Evolutionary conservation across 2,329 filamentous ascomycete species (phyloP).

Genomic region (Didymella sp.): DNA sequence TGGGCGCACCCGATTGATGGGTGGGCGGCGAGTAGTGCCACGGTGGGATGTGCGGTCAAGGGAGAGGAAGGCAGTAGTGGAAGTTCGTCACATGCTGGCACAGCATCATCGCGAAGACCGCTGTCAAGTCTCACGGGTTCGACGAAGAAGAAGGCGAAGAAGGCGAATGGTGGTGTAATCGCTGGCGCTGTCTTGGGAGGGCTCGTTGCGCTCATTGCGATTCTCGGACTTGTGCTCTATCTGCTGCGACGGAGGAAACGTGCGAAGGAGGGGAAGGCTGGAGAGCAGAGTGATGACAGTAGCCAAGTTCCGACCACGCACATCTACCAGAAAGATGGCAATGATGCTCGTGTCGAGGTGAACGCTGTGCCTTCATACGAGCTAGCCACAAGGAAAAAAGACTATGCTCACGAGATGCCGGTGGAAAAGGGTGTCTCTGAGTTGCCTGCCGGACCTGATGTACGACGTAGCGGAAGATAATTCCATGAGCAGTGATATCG

Average conservation of each 20-base stretch:
- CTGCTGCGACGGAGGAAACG: not conserved
- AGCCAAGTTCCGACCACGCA: not conserved
- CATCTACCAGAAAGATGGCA: not conserved
- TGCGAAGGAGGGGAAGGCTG: not conserved
- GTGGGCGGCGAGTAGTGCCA: slow-evolving; percentile 3
- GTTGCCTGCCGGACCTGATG: not conserved
- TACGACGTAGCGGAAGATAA: not conserved
- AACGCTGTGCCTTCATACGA: not conserved
- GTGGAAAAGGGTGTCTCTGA: not conserved
- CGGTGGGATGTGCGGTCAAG: slow-evolving; percentile 5
- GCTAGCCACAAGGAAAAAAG: not conserved
- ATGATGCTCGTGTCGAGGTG: not conserved
- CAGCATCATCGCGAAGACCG: not conserved
- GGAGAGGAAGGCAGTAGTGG: not conserved
- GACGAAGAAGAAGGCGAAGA: not conserved
- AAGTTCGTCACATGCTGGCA: not conserved
- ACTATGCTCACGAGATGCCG: not conserved
- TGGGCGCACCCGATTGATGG: slow-evolving; percentile 21
- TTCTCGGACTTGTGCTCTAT: not conserved
- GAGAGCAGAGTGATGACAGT: not conserved
- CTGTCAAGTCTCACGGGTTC: not conserved
- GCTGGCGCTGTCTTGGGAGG: not conserved
- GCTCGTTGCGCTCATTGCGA: not conserved
- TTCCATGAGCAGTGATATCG: not conserved
- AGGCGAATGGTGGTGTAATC: not conserved